Evolutionary conservation across 129 eudicot species (phyloP).

Genomic region (Artemisia argyi): DNA sequence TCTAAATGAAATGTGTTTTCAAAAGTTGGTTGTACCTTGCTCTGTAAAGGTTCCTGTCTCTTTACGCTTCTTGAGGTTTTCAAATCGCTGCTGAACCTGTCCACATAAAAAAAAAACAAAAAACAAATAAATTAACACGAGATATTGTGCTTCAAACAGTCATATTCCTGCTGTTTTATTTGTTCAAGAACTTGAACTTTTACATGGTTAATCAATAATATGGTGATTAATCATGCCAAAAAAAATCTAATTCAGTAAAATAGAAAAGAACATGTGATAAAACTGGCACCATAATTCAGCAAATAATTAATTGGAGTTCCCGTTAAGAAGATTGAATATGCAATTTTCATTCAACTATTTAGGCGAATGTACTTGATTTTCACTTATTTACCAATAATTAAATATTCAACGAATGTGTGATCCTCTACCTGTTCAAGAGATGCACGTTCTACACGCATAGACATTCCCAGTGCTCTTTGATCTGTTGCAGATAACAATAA

Average conservation of each 20-base stretch:
- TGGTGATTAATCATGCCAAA: not conserved
- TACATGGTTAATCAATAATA: constrained; percentile 12
- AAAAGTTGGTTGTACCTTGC: constrained; percentile 54
- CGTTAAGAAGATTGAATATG: not conserved
- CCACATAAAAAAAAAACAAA: constrained; percentile 15
- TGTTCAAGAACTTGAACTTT: constrained; percentile 6
- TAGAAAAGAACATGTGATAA: not conserved
- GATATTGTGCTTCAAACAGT: constrained; percentile 7
- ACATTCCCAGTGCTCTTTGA: constrained; percentile 99
- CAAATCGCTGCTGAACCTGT: constrained; percentile 95
- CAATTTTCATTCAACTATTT: constrained; percentile 4
- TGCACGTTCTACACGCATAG: constrained; percentile 93
- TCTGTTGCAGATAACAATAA: constrained; percentile 43
- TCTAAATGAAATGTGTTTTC: not conserved
- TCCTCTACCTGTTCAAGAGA: constrained; percentile 88
- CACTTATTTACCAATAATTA: not conserved
- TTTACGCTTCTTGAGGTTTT: constrained; percentile 90
- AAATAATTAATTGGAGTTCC: constrained; percentile 2
- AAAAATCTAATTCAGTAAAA: not conserved
- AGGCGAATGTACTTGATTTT: not conserved
- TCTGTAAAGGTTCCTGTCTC: constrained; percentile 79
- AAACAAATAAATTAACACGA: not conserved
- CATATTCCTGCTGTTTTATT: not conserved
- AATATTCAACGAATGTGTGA: not conserved
- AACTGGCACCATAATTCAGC: not conserved